Base-by-base conservation (phyloP, 805 yeast species). In the Metschnikowia gelsemii region DNA sequence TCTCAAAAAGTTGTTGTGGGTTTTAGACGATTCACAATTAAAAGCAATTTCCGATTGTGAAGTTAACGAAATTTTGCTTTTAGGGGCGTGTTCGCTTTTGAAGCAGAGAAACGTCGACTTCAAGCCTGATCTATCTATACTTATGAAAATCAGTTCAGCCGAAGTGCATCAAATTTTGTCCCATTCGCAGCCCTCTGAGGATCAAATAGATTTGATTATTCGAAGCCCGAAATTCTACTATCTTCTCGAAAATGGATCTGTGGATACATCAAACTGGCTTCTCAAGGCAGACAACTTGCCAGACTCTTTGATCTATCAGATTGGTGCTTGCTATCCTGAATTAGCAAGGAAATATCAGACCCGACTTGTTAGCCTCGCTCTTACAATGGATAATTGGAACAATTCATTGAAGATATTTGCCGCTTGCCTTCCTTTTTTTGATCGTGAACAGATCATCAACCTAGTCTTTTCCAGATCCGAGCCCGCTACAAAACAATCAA, bases 401-500 rank as follows among this genome's bases (percentile, higher is more conserved):
- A 50, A 53, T 21, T 46, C 56, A 11, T 42, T 59, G 39, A 42
- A 38, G 3, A 48, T 59, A 8, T 49, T 57, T 16, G 39, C 49
- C 8, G 27, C 47, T 3, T 38, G 43, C 27, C 29, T 40, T 17
- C 35, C 33, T 16, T 38, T 35, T 8, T 45, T 52, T 9, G 42
- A 42, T 11, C 32, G 39, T 13, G 38, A 47, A 9, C 53, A 45
- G 1, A 42, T 61, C 4, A 38, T 54, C 8, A 42, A 45, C 4
- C 50, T 58, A 4, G 42, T 70, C 1, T 58, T 61, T 29, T 51
- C 29, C 14, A 32, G 51, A 40, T 34, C 49, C 38, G 45, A 57
- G 55, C 30, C 33, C 27, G n/a, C 28, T 38, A 58, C 35, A 59
- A 76, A 60, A 50, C 51, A 33, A 52, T 59, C 58, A 14, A 52